A percentile compares a stretch with the other conserved stretches of the same genome.
Evolutionary conservation across 148 eudicot species (phyloP).

Genomic region (Silene conica): DNA sequence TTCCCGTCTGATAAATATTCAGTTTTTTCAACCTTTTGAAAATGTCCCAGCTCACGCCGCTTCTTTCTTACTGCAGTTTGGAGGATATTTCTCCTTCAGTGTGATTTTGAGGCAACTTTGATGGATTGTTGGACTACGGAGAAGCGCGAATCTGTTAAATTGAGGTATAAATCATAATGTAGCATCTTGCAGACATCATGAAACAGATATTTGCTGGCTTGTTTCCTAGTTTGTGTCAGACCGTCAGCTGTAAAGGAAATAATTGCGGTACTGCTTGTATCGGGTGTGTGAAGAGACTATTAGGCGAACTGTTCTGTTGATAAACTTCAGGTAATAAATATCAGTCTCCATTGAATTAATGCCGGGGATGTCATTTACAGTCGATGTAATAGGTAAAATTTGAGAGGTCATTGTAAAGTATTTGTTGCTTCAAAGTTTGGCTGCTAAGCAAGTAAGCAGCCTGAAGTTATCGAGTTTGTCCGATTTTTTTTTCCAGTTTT

Average conservation of each 20-base stretch:
- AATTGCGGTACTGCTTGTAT: background rate
- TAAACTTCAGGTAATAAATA: no score
- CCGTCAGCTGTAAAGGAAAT: no score
- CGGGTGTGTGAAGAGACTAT: background rate
- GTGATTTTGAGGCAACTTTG: background rate
- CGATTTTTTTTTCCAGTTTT: no score
- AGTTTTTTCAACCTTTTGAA: background rate
- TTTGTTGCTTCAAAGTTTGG: no score
- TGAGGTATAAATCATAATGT: background rate
- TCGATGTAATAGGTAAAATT: no score
- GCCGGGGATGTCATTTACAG: no score
- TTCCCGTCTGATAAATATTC: background rate
- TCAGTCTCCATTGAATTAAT: no score
- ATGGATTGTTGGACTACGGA: background rate
- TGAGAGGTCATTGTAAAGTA: no score
- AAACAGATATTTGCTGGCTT: background rate
- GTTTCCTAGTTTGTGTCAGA: background rate
- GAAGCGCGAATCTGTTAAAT: background rate
- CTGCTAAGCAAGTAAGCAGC: no score
- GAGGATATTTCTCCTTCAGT: slow-evolving; percentile 60
- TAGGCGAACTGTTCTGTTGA: background rate
- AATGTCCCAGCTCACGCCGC: background rate
- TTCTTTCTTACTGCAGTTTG: slow-evolving; percentile 50
- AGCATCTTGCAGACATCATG: background rate
- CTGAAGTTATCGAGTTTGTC: no score